Percentiles rank a stretch among this genome's conserved stretches.
These are phyloP conservation scores for Trichaptum fuscoviolaceum DNA, from an alignment of 768 basidiomycete genomes.

Conservation along the genomic window DNA sequence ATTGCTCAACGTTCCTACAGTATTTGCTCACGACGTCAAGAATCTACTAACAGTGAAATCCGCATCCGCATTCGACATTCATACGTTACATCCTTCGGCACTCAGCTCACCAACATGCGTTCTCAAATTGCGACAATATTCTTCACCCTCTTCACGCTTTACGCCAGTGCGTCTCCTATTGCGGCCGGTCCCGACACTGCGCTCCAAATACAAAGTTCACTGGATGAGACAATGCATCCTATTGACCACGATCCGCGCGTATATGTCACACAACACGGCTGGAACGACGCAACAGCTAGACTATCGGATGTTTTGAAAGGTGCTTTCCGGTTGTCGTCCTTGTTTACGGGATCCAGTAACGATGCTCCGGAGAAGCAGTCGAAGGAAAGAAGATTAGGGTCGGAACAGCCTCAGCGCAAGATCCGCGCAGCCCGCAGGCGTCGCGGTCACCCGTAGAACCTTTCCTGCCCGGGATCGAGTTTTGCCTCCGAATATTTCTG, in stretches of 20 bases:
- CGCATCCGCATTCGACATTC: too few species aligned
- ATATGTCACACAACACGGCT: neutral
- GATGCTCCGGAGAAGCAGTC: neutral
- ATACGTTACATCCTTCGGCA: too few species aligned
- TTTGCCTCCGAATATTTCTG: too few species aligned
- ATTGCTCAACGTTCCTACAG: too few species aligned
- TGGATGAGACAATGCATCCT: neutral
- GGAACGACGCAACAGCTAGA: neutral
- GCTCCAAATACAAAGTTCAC: neutral
- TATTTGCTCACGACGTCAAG: neutral
- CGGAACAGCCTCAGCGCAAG: neutral
- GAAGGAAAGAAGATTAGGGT: neutral
- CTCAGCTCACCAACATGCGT: neutral
- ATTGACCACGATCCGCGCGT: neutral
- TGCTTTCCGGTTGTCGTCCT: neutral
- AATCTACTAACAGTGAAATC: neutral
- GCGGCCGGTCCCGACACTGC: neutral
- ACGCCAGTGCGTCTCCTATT: neutral
- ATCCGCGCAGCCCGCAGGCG: neutral
- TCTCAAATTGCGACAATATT: neutral
- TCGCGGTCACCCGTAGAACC: neutral
- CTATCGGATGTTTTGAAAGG: neutral
- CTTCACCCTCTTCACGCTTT: neutral
- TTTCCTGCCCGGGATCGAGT: neutral
- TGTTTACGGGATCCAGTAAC: neutral